These are phyloP conservation scores for Epichloe baconii DNA, from an alignment of 2,329 filamentous ascomycete genomes.

Conservation along the genomic window DNA sequence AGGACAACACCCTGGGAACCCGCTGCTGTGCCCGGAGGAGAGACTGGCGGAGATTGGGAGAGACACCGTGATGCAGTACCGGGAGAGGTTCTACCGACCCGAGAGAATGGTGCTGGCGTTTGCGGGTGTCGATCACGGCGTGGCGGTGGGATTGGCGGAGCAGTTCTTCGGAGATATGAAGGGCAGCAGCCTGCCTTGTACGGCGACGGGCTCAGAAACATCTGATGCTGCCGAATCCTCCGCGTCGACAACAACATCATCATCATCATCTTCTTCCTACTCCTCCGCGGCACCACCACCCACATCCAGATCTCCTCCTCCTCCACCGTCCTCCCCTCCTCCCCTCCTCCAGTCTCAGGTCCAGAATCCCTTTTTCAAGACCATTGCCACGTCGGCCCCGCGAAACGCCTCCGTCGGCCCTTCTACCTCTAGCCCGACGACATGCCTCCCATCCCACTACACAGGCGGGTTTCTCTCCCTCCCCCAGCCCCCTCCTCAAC, in stretches of 20 bases:
- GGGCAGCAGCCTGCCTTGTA: slow-evolving; percentile 12
- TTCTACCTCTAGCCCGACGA: slow-evolving; percentile 27
- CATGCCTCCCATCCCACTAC: slow-evolving; percentile 61
- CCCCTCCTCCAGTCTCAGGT: slow-evolving; percentile 52
- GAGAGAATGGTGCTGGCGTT: slow-evolving; percentile 92
- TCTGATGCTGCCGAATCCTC: slow-evolving; percentile 23
- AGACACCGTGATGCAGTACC: slow-evolving; percentile 62
- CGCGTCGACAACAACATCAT: slow-evolving; percentile 16
- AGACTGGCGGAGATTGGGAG: slow-evolving; percentile 63
- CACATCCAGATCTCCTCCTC: slow-evolving; percentile 21
- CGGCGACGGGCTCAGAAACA: slow-evolving; percentile 43
- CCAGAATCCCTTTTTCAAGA: slow-evolving; percentile 76
- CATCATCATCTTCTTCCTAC: slow-evolving; percentile 21
- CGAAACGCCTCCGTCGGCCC: slow-evolving; percentile 43
- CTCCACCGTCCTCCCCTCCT: slow-evolving; percentile 25
- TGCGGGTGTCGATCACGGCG: slow-evolving; percentile 72
- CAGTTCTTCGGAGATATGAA: slow-evolving; percentile 89
- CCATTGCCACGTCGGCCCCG: slow-evolving; percentile 62
- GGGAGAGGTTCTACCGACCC: slow-evolving; percentile 72
- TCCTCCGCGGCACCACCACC: slow-evolving; percentile 18
- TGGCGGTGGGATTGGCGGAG: slow-evolving; percentile 68
- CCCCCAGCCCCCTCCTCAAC: slow-evolving; percentile 63
- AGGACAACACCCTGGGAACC: slow-evolving; percentile 91
- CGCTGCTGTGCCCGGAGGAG: slow-evolving; percentile 80
- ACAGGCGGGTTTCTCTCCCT: slow-evolving; percentile 88